A percentile compares a stretch with the other conserved stretches of the same genome.
Conservation (phyloP, 179 eudicot genomes). For the Beta corolliflora region DNA sequence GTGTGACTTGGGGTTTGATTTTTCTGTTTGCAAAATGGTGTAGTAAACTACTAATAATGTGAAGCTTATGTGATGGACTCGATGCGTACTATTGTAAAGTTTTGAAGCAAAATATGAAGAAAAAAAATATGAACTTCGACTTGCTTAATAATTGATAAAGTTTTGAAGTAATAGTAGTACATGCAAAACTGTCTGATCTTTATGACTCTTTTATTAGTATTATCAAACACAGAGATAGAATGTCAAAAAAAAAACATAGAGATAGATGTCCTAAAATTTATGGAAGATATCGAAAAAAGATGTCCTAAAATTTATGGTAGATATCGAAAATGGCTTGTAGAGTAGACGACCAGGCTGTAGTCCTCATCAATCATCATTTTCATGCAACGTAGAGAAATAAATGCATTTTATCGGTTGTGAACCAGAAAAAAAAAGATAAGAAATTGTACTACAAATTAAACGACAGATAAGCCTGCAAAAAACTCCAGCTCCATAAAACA, state of each 20-base stretch:
- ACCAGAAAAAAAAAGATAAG: neutral
- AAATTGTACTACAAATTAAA: conserved; percentile 1
- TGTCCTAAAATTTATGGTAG: no score
- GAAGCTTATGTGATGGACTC: conserved; percentile 2
- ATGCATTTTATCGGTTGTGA: conserved; percentile 3
- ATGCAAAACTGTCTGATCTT: no score
- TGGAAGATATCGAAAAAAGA: no score
- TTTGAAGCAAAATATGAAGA: no score
- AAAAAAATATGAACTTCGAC: no score
- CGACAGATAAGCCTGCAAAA: neutral
- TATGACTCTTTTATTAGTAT: no score
- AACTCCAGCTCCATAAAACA: conserved; percentile 15
- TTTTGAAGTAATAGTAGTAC: no score
- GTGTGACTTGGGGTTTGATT: conserved; percentile 11
- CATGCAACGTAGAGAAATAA: conserved; percentile 24
- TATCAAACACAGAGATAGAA: no score
- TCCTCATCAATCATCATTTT: neutral
- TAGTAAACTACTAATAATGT: neutral
- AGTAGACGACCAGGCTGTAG: neutral
- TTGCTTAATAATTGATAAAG: no score
- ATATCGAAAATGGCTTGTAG: neutral
- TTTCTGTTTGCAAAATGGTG: neutral
- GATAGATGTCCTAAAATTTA: no score
- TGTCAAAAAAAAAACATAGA: no score
- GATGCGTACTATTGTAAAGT: neutral